Percentiles rank a stretch among this genome's conserved stretches.
These are phyloP conservation scores for Chloroidium sp. DNA, from an alignment of 163 green algal species.

Conservation along the genomic window DNA sequence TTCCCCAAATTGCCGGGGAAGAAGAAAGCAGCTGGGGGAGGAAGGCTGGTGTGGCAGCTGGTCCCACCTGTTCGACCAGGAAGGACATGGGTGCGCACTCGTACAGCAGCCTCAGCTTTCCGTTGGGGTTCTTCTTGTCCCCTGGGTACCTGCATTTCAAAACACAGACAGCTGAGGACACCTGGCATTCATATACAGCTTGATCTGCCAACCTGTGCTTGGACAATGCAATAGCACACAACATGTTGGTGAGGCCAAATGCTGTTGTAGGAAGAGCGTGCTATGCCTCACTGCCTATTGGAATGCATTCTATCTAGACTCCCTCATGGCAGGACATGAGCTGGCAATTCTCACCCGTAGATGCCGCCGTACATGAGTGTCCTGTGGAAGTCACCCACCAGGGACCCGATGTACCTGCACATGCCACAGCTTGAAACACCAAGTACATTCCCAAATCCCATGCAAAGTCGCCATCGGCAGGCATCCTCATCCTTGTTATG, in stretches of 20 bases:
- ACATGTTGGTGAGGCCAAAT: too few relatives aligned
- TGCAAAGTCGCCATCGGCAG: not conserved
- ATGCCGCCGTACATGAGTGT: slow-evolving; percentile 96
- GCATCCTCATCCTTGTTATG: not conserved
- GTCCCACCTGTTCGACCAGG: slow-evolving; percentile 77
- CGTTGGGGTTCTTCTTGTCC: slow-evolving; percentile 87
- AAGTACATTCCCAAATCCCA: not conserved
- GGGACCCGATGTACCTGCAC: slow-evolving; percentile 90
- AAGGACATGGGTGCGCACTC: slow-evolving; percentile 96
- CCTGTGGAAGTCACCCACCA: slow-evolving; percentile 98
- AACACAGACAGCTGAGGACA: too few relatives aligned
- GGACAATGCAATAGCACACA: too few relatives aligned
- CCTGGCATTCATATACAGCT: too few relatives aligned
- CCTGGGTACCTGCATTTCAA: slow-evolving; percentile 63
- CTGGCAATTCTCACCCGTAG: slow-evolving; percentile 52
- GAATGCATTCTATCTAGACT: too few relatives aligned
- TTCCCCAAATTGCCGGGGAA: not conserved
- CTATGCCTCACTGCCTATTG: too few relatives aligned
- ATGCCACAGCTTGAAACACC: too few relatives aligned
- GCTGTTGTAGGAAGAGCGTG: too few relatives aligned
- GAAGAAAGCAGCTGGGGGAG: not conserved
- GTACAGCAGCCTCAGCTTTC: slow-evolving; percentile 98
- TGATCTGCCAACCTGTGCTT: too few relatives aligned
- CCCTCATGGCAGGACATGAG: too few relatives aligned
- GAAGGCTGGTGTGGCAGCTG: too few relatives aligned